A percentile compares a stretch with the other conserved stretches of the same genome.
These are phyloP conservation scores for Orychophragmus violaceus DNA, from an alignment of 345 rosid genomes.

Conservation along the genomic window DNA sequence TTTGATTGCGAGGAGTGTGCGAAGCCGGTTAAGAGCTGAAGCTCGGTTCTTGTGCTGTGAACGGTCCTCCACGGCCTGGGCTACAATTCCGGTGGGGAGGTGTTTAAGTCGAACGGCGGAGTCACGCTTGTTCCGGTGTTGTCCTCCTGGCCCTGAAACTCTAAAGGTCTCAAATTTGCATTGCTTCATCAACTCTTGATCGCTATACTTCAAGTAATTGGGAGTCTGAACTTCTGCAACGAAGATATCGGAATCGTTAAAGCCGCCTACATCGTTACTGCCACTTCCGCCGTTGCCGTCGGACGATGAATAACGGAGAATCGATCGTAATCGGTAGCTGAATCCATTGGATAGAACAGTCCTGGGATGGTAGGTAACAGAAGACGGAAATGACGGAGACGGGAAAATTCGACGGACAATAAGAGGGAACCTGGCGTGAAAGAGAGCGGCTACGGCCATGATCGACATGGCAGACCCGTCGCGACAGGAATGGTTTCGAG, in stretches of 20 bases:
- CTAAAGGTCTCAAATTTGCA: constrained; percentile 67
- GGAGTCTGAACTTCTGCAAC: background rate
- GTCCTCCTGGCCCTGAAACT: constrained; percentile 91
- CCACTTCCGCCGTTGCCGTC: background rate
- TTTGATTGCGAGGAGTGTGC: constrained; percentile 69
- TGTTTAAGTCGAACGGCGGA: constrained; percentile 89
- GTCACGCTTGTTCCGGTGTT: constrained; percentile 95
- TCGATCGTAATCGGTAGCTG: background rate
- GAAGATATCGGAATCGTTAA: background rate
- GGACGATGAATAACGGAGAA: constrained; percentile 18
- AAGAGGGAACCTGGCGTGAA: constrained; percentile 25
- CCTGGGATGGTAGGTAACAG: background rate
- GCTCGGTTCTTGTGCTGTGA: constrained; percentile 94
- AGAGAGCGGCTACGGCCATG: constrained; percentile 27
- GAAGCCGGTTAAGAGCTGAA: constrained; percentile 73
- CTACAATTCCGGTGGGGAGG: constrained; percentile 69
- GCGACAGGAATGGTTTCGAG: background rate
- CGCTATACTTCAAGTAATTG: constrained; percentile 46
- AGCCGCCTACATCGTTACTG: background rate
- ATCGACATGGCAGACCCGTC: constrained; percentile 25
- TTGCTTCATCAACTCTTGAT: constrained; percentile 72
- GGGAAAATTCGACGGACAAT: constrained; percentile 10
- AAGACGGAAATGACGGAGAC: background rate
- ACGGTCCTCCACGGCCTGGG: constrained; percentile 86
- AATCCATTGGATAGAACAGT: background rate